Conservation (phyloP, 2,329 filamentous ascomycete genomes). For the Fusarium coffeatum region DNA sequence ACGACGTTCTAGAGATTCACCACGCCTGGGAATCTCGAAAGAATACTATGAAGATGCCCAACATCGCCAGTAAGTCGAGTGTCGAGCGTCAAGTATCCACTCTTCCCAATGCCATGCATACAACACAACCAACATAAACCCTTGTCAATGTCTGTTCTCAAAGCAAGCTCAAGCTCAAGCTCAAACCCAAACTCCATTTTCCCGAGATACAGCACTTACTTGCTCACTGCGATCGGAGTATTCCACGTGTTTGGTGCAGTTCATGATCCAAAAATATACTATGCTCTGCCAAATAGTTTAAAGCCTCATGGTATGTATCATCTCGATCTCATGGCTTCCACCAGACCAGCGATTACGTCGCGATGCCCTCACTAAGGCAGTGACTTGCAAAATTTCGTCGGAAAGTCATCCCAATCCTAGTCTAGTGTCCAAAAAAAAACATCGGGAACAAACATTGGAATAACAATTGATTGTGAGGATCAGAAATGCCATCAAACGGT, state of each 20-base stretch:
- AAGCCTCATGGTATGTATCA: neutral
- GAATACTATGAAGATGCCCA: slow-evolving; percentile 12
- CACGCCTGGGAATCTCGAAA: neutral
- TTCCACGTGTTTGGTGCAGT: neutral
- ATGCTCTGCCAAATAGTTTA: neutral
- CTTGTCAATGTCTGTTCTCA: slow-evolving; percentile 23
- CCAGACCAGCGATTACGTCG: neutral
- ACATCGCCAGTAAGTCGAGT: neutral
- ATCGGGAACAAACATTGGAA: slow-evolving; percentile 5
- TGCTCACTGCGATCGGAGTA: neutral
- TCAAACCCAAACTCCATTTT: neutral
- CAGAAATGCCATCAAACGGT: neutral
- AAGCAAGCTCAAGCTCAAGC: neutral
- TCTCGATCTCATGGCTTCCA: slow-evolving; percentile 5
- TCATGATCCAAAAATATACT: neutral
- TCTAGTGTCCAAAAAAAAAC: neutral
- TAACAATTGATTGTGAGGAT: neutral
- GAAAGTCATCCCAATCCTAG: slow-evolving; percentile 6
- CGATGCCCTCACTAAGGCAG: neutral
- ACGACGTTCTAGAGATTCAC: neutral
- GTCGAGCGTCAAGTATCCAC: slow-evolving; percentile 6
- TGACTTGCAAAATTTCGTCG: slow-evolving; percentile 13
- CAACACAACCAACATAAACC: neutral
- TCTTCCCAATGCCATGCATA: slow-evolving; percentile 27
- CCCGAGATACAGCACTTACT: neutral